Base-by-base conservation (phyloP, 1,139 yeast species). In the Arxiozyma heterogenica region DNA sequence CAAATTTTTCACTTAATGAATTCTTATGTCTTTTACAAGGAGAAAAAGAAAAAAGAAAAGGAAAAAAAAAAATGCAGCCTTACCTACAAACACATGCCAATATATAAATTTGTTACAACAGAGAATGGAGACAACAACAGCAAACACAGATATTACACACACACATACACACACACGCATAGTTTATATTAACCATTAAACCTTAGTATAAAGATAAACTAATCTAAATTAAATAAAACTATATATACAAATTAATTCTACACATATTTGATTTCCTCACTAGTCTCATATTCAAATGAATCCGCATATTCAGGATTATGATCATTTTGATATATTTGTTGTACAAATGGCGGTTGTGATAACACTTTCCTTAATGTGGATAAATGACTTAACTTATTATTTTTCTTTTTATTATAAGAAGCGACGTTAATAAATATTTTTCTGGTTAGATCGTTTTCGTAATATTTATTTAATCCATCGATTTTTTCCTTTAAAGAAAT, bases 261-360 rank as follows among this genome's bases (percentile, higher is more conserved):
- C 6, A 34, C 15, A 46, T 53, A 53, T 30, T 44, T 44, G 17
- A 50, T 44, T 41, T 50, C 53, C 47, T 53, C 55, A 11, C 30
- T 30, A 1, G 47, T 49, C 20, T 39, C 49, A 46, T 38, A 38
- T 46, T 46, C 49, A 46, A 46, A 46, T 21, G 49, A 46, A 20
- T 46, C 49, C 6, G 4, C 12, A 17, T 38, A 27, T 21, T 21
- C 18, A 21, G 5, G 22, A 15, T 9, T 30, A 2, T 8, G 22
- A 21, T 17, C n/a, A 22, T 22, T 43, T 11, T 22, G 15, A 2
- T 38, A 9, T 15, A 18, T 22, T 21, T 43, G 21, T 4, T 38
- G 15, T 15, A 15, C n/a, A 23, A 38, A 20, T 46, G 25, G 41
- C 4, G 49, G 15, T 15, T 46, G 43, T 17, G 42, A 34, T 17